Base-by-base conservation (phyloP, 2,329 filamentous ascomycete species). In the Pseudogymnoascus sp. region DNA sequence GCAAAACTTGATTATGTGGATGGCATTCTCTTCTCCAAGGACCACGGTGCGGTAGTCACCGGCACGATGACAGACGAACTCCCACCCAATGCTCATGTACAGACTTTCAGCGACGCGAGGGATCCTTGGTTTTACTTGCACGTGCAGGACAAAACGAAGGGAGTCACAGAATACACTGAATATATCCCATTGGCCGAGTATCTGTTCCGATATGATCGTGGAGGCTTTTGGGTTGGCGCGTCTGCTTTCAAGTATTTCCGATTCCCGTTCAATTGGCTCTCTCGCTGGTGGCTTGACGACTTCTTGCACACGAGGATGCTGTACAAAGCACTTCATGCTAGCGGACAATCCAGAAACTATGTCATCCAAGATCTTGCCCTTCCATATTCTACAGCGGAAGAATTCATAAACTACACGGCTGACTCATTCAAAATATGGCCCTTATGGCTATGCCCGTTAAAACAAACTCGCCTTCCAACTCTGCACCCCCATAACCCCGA, bases 71-170 rank as follows among this genome's bases (percentile, higher is more conserved):
- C 77, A 0, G 73, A 84, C 64, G 66, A 70, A 0, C 66, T 70
- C 0, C 63, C 69, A 2, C 38, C 64, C 1, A 64, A 59, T 4
- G 63, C 65, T 3, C 66, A 67, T 16, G 64, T 75, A 4, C 75
- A 73, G 61, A 73, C 69, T 0, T 88, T 87, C 71, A 82, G 78
- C 46, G 74, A 79, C 12, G 73, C 82, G 0, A 72, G 71, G 14
- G 85, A 89, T 68, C 82, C 84, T 0, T 89, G 86, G 86, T 87
- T 85, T 69, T 89, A 88, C 65, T 75, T 89, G 2, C 84, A 88
- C 65, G 85, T 81, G 1, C 72, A 83, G 63, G 50, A 56, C n/a
- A 73, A 78, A n/a, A 66, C 67, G 5, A 65, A 62, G 8, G 65
- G 42, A 4, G 62, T 31, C 3, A 42, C 53, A 2, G 67, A 72